Conservation (phyloP, 2,329 filamentous ascomycete genomes). For the Pyrenophora teres region DNA sequence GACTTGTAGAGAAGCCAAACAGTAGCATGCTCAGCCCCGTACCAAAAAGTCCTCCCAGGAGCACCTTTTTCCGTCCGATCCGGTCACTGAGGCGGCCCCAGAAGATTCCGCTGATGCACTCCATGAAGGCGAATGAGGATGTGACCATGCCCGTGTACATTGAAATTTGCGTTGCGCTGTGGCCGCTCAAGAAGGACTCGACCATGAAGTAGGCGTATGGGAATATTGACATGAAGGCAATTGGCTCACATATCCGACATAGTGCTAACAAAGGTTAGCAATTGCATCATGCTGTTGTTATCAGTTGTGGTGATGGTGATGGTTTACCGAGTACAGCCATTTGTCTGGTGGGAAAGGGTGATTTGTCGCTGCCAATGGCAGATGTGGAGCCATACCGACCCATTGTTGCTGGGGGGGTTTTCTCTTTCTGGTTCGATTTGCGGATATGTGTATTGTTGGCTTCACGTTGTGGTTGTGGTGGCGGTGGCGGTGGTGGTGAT, state of each 20-base stretch:
- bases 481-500: neutral
- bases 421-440: neutral
- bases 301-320: neutral
- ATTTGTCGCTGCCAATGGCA: conserved; percentile 39
- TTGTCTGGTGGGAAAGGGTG: conserved; percentile 62
- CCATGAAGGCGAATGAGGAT: conserved; percentile 92
- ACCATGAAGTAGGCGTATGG: conserved; percentile 99
- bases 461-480: conserved; percentile 21
- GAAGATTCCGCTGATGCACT: conserved; percentile 88
- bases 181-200: conserved; percentile 82
- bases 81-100: conserved; percentile 94
- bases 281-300: neutral
- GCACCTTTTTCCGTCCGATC: conserved; percentile 88
- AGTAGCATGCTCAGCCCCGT: conserved; percentile 90
- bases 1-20: conserved; percentile 85
- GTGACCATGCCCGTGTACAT: conserved; percentile 96
- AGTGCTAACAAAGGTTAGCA: conserved; percentile 62
- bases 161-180: conserved; percentile 78
- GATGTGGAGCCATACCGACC: conserved; percentile 35
- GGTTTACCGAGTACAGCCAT: conserved; percentile 60
- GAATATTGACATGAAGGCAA: conserved; percentile 99
- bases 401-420: conserved; percentile 27
- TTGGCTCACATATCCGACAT: conserved; percentile 96
- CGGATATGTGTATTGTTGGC: conserved; percentile 15
- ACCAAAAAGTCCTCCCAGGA: conserved; percentile 85